Evolutionary conservation across 23 red algal species (phyloP), one percentile per base, ranked within the genome.

Genomic region (Cyanidiococcus yangmingshanensis): DNA sequence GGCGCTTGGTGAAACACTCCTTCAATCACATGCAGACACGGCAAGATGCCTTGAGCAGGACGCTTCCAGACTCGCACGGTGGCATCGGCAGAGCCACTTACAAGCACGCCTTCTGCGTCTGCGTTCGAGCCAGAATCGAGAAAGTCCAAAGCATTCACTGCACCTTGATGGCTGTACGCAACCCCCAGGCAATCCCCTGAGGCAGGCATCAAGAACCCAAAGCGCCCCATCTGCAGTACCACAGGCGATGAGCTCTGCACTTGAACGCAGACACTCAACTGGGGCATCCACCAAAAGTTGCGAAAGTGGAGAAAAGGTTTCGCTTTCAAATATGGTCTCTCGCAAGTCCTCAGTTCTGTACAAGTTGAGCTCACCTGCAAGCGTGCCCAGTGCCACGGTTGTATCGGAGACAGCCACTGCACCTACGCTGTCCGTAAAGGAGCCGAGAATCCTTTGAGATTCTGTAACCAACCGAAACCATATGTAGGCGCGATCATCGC

Each of bases 401-500:
- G 45, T 15, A 15, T 21, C 45, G 7, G 45, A 15, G 21, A 54
- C 12, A 7, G 45, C 45, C 45, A 54, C 45, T 15, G 45, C 45
- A 21, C 45, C 21, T 7, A 54, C 45, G 45, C 45, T 54, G 45
- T 54, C 45, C 7, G 7, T 7, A 54, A 54, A 54, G 45, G 7
- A 7, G 45, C 45, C 45, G 45, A 54, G 45, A 21, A 54, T 7
- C 45, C 45, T 7, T 21, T 7, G 45, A 15, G 45, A 7, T 21
- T 54, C 45, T 54, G 45, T 15, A 54, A 54, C 7, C 12, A 21
- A 21, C 45, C 21, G 45, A 7, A 54, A 7, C 63, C 21, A 35
- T 2, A 71, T 7, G 16, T 27, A 7, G 3, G 63, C 63, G 3
- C 63, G 63, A 71, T 71, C 63, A 71, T 71, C 63, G n/a, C 63